Conservation (phyloP, 2,329 filamentous ascomycete species). For the Sordariomycetes sp. region DNA sequence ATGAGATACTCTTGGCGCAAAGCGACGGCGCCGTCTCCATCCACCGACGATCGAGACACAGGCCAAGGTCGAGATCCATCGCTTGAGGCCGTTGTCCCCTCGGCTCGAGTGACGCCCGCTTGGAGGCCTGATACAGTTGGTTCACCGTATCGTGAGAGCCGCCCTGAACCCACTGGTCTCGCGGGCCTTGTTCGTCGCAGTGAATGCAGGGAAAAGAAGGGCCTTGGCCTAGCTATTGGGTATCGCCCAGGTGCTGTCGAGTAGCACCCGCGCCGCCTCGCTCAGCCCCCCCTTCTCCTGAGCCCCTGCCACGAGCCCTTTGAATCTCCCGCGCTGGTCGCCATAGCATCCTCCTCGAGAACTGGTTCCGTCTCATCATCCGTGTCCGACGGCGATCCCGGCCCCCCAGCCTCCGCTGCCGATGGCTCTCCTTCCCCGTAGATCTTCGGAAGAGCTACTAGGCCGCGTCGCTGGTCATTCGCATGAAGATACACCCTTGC, state of each 20-base stretch:
- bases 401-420: background rate
- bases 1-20: conserved; percentile 97
- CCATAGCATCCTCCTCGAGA: background rate
- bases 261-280: background rate
- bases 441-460: conserved; percentile 22
- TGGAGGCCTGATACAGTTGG: conserved; percentile 18
- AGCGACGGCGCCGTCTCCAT: conserved; percentile 97
- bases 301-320: conserved; percentile 26
- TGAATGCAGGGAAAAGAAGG: conserved; percentile 77
- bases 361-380: background rate
- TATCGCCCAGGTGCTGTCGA: conserved; percentile 13
- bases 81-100: conserved; percentile 68
- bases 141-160: conserved; percentile 38
- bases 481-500: conserved; percentile 28
- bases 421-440: conserved; percentile 13
- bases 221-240: conserved; percentile 44
- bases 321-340: conserved; percentile 9
- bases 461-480: conserved; percentile 17
- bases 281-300: conserved; percentile 27
- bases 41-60: no score
- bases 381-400: background rate
- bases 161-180: conserved; percentile 52
- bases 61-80: conserved; percentile 81
- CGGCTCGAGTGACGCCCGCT: conserved; percentile 35
- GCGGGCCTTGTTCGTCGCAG: conserved; percentile 72